A percentile compares a stretch with the other conserved stretches of the same genome.
These are phyloP conservation scores for Auricularia cornea DNA, from an alignment of 768 basidiomycete species.

Conservation along the genomic window DNA sequence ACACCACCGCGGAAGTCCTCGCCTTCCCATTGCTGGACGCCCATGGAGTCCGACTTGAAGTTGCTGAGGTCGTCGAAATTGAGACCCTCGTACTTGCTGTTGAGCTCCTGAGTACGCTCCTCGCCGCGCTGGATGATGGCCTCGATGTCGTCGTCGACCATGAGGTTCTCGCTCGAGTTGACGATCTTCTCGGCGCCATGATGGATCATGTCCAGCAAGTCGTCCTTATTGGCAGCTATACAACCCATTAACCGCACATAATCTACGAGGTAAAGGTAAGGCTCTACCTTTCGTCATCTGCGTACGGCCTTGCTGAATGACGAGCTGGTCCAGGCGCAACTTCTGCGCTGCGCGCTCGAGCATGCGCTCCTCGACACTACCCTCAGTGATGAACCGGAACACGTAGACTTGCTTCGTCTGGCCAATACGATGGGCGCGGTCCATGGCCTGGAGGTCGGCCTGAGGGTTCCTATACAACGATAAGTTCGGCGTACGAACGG, in stretches of 20 bases:
- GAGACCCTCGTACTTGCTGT: constrained; percentile 84
- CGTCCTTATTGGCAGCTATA: constrained; percentile 85
- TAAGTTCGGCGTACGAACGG: not conserved
- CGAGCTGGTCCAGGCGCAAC: constrained; percentile 86
- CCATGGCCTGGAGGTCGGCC: constrained; percentile 98
- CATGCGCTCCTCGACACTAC: constrained; percentile 93
- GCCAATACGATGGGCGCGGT: constrained; percentile 92
- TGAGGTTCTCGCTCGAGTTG: constrained; percentile 61
- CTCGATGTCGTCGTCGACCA: constrained; percentile 88
- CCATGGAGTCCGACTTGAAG: constrained; percentile 87
- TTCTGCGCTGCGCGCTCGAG: constrained; percentile 94
- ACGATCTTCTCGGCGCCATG: constrained; percentile 97
- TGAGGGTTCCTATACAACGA: constrained; percentile 78
- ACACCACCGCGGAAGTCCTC: constrained; percentile 82
- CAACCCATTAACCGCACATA: not conserved
- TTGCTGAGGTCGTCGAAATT: constrained; percentile 93
- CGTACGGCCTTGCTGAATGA: constrained; percentile 91
- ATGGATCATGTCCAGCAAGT: constrained; percentile 95
- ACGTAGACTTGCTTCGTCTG: constrained; percentile 98
- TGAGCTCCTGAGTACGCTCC: constrained; percentile 80
- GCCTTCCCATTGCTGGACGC: constrained; percentile 89
- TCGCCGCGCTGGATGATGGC: constrained; percentile 88
- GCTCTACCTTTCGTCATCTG: constrained; percentile 68
- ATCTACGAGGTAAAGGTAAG: not conserved
- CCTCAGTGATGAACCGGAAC: constrained; percentile 93